These are phyloP conservation scores for Yarrowia keelungensis DNA, from an alignment of 805 yeast genomes.

Conservation along the genomic window DNA sequence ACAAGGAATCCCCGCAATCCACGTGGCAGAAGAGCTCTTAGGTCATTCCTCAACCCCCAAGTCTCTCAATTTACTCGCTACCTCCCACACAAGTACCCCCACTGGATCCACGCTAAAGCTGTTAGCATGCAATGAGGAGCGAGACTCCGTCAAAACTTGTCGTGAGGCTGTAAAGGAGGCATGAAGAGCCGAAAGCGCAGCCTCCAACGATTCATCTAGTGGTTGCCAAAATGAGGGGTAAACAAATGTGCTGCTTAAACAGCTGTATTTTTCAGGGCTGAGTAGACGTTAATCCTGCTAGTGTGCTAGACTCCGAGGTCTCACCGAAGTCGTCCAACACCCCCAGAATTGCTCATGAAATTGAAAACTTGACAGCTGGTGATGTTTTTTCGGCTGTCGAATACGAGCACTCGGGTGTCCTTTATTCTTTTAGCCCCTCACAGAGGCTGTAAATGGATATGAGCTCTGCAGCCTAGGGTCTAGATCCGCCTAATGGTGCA, in stretches of 20 bases:
- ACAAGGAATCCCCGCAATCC: neutral
- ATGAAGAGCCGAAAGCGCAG: neutral
- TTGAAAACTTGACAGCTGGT: neutral
- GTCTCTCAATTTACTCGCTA: neutral
- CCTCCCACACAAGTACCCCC: neutral
- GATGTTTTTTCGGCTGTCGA: too few relatives aligned
- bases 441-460: neutral
- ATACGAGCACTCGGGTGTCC: neutral
- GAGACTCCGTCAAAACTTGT: constrained; percentile 1
- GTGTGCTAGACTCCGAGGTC: neutral
- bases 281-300: neutral
- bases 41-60: neutral
- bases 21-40: neutral
- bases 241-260: neutral
- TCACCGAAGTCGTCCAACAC: neutral
- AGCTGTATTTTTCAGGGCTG: neutral
- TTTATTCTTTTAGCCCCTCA: constrained; percentile 6
- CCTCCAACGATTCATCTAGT: too few relatives aligned
- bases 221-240: constrained; percentile 3
- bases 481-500: constrained; percentile 7
- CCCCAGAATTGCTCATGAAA: neutral
- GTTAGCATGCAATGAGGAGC: constrained; percentile 1
- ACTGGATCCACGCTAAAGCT: constrained; percentile 4
- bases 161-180: neutral
- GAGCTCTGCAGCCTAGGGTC: constrained; percentile 17